These are phyloP conservation scores for Monocercomonoides exilis DNA, from an alignment of 78 protist species.

Conservation along the genomic window DNA sequence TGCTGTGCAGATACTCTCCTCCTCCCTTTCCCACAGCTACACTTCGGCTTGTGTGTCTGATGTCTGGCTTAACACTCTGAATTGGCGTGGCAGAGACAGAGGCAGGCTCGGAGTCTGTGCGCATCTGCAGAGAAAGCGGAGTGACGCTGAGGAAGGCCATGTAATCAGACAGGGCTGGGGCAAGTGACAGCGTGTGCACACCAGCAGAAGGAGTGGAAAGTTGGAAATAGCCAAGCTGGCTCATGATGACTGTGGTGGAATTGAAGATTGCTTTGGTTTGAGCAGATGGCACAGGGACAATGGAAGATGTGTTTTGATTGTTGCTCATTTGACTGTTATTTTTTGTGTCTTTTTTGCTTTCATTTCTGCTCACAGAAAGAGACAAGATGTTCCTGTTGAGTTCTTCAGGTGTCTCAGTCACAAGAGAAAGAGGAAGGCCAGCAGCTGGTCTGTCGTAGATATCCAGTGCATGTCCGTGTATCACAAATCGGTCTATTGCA, in stretches of 20 bases:
- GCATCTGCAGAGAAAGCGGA: background rate
- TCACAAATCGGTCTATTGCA: background rate
- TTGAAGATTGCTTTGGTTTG: no score
- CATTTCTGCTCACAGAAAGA: background rate
- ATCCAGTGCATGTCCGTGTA: background rate
- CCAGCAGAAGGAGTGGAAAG: background rate
- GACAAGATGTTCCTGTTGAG: background rate
- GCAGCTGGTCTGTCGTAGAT: background rate
- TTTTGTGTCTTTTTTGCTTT: no score
- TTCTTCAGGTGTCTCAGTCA: background rate
- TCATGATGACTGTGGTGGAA: background rate
- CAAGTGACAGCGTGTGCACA: background rate
- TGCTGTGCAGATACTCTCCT: no score
- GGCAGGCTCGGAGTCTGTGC: no score
- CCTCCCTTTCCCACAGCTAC: no score
- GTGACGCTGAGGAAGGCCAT: background rate
- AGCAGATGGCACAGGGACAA: no score
- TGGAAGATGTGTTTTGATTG: no score
- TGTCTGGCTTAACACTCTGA: no score
- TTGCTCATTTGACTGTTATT: no score
- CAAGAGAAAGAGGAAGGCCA: background rate
- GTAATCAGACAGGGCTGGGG: background rate
- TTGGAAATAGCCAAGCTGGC: background rate
- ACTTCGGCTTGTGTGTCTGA: no score
- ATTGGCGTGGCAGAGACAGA: no score